These are phyloP conservation scores for Aleurites moluccanus DNA, from an alignment of 441 rosid species.

Conservation along the genomic window DNA sequence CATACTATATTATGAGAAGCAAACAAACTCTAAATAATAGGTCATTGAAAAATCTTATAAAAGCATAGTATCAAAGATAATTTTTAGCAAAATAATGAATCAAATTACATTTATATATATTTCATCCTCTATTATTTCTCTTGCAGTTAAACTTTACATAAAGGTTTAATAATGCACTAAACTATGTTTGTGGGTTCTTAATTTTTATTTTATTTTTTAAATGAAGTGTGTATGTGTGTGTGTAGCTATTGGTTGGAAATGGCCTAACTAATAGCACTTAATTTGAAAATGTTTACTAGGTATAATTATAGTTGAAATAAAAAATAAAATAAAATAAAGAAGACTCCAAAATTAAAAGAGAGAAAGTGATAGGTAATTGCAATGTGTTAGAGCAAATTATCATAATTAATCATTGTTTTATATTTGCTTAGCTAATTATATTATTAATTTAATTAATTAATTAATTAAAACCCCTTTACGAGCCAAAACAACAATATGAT, in stretches of 20 bases:
- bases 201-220: neutral
- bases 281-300: neutral
- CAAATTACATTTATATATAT: too few species aligned
- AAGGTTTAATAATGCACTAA: too few species aligned
- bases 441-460: too few species aligned
- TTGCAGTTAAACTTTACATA: too few species aligned
- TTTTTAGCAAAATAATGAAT: too few species aligned
- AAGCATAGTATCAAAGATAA: too few species aligned
- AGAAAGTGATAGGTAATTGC: neutral
- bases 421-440: neutral
- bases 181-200: too few species aligned
- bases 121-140: too few species aligned
- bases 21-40: neutral
- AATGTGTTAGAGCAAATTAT: too few species aligned
- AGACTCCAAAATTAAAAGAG: neutral
- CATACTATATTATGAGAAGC: too few species aligned
- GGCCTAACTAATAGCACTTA: neutral
- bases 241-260: neutral
- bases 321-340: neutral
- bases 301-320: neutral
- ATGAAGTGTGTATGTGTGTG: too few species aligned
- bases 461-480: neutral
- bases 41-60: too few species aligned
- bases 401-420: neutral
- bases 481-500: neutral